These are phyloP conservation scores for Didymella keratinophila DNA, from an alignment of 2,329 filamentous ascomycete species.

Conservation along the genomic window DNA sequence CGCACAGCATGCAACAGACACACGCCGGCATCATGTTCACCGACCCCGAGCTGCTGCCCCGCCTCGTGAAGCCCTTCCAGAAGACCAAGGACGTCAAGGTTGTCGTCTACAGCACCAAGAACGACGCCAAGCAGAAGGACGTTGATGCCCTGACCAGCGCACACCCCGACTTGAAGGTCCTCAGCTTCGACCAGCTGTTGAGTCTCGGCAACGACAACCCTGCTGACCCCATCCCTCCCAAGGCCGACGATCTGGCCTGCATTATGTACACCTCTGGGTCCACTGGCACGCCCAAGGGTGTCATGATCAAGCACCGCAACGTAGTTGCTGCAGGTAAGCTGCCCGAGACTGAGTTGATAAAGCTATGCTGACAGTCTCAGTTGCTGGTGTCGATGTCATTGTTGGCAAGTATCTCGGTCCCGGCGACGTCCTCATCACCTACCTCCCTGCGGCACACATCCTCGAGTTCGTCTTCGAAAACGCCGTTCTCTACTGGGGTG, in stretches of 20 bases:
- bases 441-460: constrained; percentile 93
- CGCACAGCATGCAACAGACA: constrained; percentile 86
- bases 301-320: constrained; percentile 79
- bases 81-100: constrained; percentile 64
- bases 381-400: constrained; percentile 81
- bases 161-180: constrained; percentile 61
- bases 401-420: constrained; percentile 81
- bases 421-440: constrained; percentile 82
- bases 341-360: constrained; percentile 20
- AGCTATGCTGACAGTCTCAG: constrained; percentile 35
- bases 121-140: constrained; percentile 60
- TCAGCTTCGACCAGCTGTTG: constrained; percentile 64
- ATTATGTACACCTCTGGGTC: constrained; percentile 86
- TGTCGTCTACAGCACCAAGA: constrained; percentile 66
- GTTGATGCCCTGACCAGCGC: constrained; percentile 63
- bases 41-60: constrained; percentile 75
- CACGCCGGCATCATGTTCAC: constrained; percentile 83
- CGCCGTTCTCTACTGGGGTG: constrained; percentile 85
- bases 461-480: constrained; percentile 97
- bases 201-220: constrained; percentile 70
- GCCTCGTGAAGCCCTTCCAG: constrained; percentile 62
- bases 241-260: constrained; percentile 80
- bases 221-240: constrained; percentile 74
- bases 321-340: constrained; percentile 78
- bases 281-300: constrained; percentile 88